Evolutionary conservation across 2,329 filamentous ascomycete genomes (phyloP), one percentile per base, ranked within the genome.

Genomic region (Beauveria brongniartii): DNA sequence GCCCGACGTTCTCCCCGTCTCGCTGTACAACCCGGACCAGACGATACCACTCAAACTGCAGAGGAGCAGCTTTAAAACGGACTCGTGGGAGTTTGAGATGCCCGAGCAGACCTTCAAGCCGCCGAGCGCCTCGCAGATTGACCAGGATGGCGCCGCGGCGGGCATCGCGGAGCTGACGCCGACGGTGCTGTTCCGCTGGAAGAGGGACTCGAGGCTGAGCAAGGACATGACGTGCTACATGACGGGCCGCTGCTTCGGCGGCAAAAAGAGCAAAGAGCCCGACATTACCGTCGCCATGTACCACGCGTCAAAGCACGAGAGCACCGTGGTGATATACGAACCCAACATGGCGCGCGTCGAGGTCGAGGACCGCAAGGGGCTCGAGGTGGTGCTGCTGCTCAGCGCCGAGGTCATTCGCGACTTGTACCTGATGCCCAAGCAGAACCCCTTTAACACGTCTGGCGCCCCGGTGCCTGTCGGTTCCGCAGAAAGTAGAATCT

Each of bases 211-310:
- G 64, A 88, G 91, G 65, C 76, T 96, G 59, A 89, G 87, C 62
- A 94, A 90, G 75, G 91, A 96, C 69, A 85, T 96, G 78, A 91
- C 90, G 1, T 97, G 92, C 74, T 92, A 89, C 73, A 81, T 96
- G 76, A 89, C 88, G 0, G 92, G 93, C 18, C 90, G 87, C 71
- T 88, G 85, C 14, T 83, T 89, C 0, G 85, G 83, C 24, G 85
- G 85, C n/a, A 90, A 87, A 74, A 90, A 90, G 78, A 89, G 81
- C 77, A 93, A 90, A 71, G 94, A 99, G 71, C 93, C 94, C 0
- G 94, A 97, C 74, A 97, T 97, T 67, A 92, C 92, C 0, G 82
- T 97, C n/a, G 92, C 91, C 2, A 82, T 97, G 67, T 96, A 92
- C 78, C 86, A 88, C 65, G 82, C 83, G 20, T 79, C 87, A 28